These are phyloP conservation scores for Saturnispora sekii DNA, from an alignment of 805 yeast species.

Conservation along the genomic window DNA sequence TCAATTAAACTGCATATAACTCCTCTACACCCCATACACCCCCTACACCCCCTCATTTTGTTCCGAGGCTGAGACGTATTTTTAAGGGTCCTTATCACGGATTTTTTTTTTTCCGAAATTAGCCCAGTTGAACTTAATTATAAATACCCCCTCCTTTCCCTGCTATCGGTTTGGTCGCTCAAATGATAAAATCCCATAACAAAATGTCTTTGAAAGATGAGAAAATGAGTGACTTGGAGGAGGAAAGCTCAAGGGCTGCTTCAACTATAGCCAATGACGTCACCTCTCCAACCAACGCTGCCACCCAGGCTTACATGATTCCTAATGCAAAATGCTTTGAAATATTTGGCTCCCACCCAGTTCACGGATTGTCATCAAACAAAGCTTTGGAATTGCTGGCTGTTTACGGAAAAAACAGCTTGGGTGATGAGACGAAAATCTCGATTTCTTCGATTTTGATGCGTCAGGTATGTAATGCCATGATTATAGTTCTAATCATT, in stretches of 20 bases:
- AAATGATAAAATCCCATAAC: neutral
- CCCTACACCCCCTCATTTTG: neutral
- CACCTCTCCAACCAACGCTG: conserved; percentile 6
- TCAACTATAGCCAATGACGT: conserved; percentile 1
- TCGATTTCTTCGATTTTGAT: conserved; percentile 45
- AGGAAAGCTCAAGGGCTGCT: conserved; percentile 8
- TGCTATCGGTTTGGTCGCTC: too few species aligned
- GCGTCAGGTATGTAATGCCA: conserved; percentile 67
- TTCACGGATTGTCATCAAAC: conserved; percentile 37
- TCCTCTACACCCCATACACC: too few species aligned
- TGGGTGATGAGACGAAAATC: conserved; percentile 51
- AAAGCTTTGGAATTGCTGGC: conserved; percentile 24
- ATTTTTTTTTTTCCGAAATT: neutral
- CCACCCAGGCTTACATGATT: conserved; percentile 17
- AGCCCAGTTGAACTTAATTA: neutral
- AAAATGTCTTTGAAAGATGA: conserved; percentile 7
- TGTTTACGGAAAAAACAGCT: conserved; percentile 46
- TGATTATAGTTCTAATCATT: conserved; percentile 63
- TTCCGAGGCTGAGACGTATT: neutral
- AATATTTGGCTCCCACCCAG: conserved; percentile 28
- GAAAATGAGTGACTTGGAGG: conserved; percentile 7
- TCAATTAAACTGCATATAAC: too few species aligned
- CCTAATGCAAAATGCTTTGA: conserved; percentile 14
- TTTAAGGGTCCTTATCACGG: neutral
- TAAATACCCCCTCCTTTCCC: neutral